Evolutionary conservation across 192 early-diverging fungal genomes (phyloP).

Genomic region (Gonapodya prolifera): DNA sequence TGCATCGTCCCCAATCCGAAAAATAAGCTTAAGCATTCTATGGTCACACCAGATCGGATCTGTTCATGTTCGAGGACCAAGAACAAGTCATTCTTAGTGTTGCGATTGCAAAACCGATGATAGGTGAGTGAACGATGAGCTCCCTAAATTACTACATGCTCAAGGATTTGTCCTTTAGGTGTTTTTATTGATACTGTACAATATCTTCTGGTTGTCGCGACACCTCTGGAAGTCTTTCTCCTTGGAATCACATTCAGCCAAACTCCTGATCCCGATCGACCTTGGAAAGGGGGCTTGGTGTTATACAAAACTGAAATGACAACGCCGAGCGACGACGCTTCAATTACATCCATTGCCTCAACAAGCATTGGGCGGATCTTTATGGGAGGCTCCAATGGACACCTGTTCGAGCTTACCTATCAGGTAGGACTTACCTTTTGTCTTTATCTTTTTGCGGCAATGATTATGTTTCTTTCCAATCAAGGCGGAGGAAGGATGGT

Average conservation of each 20-base stretch:
- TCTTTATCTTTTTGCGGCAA: constrained; percentile 3
- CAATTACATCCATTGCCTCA: constrained; percentile 66
- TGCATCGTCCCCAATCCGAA: neutral
- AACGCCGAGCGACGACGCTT: constrained; percentile 65
- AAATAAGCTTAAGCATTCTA: neutral
- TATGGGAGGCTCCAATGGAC: constrained; percentile 75
- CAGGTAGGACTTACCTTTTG: too few relatives aligned
- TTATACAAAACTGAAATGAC: constrained; percentile 70
- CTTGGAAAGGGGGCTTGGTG: constrained; percentile 32
- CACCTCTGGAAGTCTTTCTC: constrained; percentile 69
- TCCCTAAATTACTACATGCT: neutral
- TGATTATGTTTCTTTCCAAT: neutral
- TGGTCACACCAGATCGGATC: constrained; percentile 23
- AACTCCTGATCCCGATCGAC: constrained; percentile 13
- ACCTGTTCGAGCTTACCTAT: constrained; percentile 81
- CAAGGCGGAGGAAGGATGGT: constrained; percentile 69
- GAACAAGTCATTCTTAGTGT: constrained; percentile 81
- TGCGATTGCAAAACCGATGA: constrained; percentile 60
- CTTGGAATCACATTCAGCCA: constrained; percentile 51
- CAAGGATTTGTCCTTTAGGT: constrained; percentile 16
- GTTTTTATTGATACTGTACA: constrained; percentile 74
- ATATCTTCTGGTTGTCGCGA: constrained; percentile 76
- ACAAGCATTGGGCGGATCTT: constrained; percentile 75
- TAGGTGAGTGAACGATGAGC: constrained; percentile 24
- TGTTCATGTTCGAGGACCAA: constrained; percentile 70